Conservation (phyloP, 2,329 filamentous ascomycete species). For the Proliferodiscus dingleyae region DNA sequence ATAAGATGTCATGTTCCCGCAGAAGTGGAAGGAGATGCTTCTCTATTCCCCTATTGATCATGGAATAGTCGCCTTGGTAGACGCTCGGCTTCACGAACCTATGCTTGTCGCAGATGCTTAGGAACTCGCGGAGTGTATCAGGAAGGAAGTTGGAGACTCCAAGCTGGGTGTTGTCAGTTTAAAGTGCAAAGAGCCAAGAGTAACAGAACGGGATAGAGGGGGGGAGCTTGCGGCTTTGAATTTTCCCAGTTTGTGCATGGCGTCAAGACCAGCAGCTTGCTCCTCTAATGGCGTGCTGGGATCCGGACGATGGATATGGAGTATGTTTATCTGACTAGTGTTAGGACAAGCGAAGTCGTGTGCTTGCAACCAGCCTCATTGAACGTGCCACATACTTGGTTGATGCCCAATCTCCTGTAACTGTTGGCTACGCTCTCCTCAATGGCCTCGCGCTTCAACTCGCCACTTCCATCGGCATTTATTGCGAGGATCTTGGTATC, state of each 20-base stretch:
- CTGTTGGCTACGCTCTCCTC: not conserved
- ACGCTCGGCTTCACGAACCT: conserved; percentile 28
- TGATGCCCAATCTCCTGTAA: not conserved
- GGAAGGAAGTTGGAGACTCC: conserved; percentile 28
- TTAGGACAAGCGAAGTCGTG: not conserved
- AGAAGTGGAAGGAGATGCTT: not conserved
- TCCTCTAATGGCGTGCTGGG: conserved; percentile 18
- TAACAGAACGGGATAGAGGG: not conserved
- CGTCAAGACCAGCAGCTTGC: conserved; percentile 22
- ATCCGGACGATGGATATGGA: conserved; percentile 18
- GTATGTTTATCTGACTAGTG: conserved; percentile 8
- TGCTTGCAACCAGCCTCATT: not conserved
- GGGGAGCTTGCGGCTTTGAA: conserved; percentile 17
- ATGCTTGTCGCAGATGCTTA: conserved; percentile 23
- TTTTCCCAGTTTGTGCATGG: conserved; percentile 27
- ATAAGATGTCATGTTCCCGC: not conserved
- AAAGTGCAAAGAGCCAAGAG: not conserved
- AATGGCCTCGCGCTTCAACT: conserved; percentile 1
- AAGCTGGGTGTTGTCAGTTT: conserved; percentile 8
- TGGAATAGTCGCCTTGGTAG: conserved; percentile 29
- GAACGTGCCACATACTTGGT: not conserved
- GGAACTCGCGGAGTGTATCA: conserved; percentile 18
- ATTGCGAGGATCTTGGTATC: conserved; percentile 9
- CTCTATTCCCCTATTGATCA: conserved; percentile 7
- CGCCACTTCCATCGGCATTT: not conserved